A percentile compares a stretch with the other conserved stretches of the same genome.
phyloP scores from a whole-genome alignment of 2,329 filamentous ascomycete species.

The Plenodomus tracheiphilus region DNA sequence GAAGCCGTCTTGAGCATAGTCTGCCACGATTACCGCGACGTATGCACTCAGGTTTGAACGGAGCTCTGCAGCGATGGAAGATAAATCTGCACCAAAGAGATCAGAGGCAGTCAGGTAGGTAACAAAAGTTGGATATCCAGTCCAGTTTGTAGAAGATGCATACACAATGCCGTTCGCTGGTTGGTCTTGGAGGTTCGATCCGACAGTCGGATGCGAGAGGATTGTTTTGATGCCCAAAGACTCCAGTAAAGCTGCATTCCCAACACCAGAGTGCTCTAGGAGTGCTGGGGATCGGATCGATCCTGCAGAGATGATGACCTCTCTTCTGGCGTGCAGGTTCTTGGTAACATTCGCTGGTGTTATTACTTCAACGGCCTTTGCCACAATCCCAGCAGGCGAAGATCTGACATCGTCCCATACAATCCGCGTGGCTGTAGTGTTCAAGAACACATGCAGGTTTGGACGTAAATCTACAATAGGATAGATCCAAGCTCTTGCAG shows the following conservation, averaged over 20 bases:
- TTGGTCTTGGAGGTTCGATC: constrained; percentile 43
- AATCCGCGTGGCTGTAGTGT: constrained; percentile 48
- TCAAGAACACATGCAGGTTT: constrained; percentile 51
- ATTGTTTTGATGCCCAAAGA: constrained; percentile 23
- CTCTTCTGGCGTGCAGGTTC: constrained; percentile 22
- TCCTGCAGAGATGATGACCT: constrained; percentile 44
- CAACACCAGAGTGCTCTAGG: constrained; percentile 43
- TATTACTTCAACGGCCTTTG: constrained; percentile 30
- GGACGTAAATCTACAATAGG: constrained; percentile 41
- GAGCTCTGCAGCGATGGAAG: constrained; percentile 24
- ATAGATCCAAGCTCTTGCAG: constrained; percentile 54
- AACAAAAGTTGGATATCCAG: constrained; percentile 45
- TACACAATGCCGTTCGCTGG: constrained; percentile 32
- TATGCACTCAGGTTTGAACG: constrained; percentile 33
- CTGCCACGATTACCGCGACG: constrained; percentile 26
- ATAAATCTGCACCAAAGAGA: constrained; percentile 37
- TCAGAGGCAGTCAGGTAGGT: constrained; percentile 41
- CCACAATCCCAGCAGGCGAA: constrained; percentile 9
- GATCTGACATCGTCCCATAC: constrained; percentile 34
- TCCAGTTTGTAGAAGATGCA: constrained; percentile 37
- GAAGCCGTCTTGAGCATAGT: constrained; percentile 20
- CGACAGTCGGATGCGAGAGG: constrained; percentile 30
- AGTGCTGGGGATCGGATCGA: constrained; percentile 39
- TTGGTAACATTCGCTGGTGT: constrained; percentile 19
- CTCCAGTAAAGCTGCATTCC: constrained; percentile 34